Evolutionary conservation across 2,329 filamentous ascomycete genomes (phyloP).

Genomic region (Drechslera avenae): DNA sequence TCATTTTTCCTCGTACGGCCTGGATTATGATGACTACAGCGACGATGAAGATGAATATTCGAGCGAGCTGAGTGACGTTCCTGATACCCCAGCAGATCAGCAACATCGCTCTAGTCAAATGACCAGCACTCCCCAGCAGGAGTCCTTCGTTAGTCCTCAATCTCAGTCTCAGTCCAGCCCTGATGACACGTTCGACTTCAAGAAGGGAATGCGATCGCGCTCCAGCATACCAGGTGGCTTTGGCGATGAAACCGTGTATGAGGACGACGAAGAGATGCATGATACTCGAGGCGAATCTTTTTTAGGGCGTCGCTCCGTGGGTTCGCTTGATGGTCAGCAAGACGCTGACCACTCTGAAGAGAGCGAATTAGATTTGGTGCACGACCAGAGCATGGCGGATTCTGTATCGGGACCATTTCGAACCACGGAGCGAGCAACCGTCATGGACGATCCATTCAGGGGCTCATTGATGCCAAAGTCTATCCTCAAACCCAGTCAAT

Average conservation of each 20-base stretch:
- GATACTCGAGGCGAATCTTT: slow-evolving; percentile 67
- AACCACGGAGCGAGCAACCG: slow-evolving; percentile 72
- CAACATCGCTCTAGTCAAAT: slow-evolving; percentile 40
- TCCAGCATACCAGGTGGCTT: slow-evolving; percentile 79
- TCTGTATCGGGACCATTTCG: slow-evolving; percentile 74
- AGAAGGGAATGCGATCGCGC: slow-evolving; percentile 55
- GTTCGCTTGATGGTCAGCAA: slow-evolving; percentile 67
- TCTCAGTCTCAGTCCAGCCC: slow-evolving; percentile 50
- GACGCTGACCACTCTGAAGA: slow-evolving; percentile 66
- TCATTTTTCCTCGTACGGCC: slow-evolving; percentile 94
- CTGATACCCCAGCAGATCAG: slow-evolving; percentile 52
- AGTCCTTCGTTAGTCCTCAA: slow-evolving; percentile 46
- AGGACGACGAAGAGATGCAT: slow-evolving; percentile 62
- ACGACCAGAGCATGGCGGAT: slow-evolving; percentile 76
- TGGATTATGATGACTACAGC: slow-evolving; percentile 68
- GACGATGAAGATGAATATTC: slow-evolving; percentile 65
- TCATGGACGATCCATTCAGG: slow-evolving; percentile 40
- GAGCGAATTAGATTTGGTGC: slow-evolving; percentile 74
- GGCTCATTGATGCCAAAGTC: slow-evolving; percentile 52
- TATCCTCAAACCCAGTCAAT: slow-evolving; percentile 53
- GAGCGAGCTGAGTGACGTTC: slow-evolving; percentile 47
- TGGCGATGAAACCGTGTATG: slow-evolving; percentile 63
- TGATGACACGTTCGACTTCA: slow-evolving; percentile 63
- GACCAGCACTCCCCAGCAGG: slow-evolving; percentile 43
- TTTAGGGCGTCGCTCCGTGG: slow-evolving; percentile 91